Conservation (phyloP, 805 yeast species). For the Ogataea corticis region DNA sequence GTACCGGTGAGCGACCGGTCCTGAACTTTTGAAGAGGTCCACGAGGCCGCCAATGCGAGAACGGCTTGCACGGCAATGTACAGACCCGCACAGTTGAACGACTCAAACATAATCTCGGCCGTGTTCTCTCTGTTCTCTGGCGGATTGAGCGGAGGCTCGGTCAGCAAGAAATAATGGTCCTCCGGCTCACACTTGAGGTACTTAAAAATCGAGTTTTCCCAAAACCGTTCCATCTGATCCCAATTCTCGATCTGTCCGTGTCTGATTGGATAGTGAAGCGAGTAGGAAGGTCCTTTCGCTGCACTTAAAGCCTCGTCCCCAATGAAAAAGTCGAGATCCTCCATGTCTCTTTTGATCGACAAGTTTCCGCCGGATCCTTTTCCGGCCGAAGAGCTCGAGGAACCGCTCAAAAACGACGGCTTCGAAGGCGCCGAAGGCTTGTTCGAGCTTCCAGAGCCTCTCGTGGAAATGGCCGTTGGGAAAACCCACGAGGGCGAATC, state of each 20-base stretch:
- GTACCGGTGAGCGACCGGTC: conserved; percentile 98
- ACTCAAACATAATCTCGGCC: conserved; percentile 98
- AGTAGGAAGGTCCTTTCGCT: conserved; percentile 87
- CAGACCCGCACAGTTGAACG: conserved; percentile 97
- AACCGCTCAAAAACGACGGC: conserved; percentile 43
- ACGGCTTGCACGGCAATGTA: conserved; percentile 99
- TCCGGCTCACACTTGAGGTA: conserved; percentile 98
- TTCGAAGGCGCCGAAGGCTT: conserved; percentile 47
- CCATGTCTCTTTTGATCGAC: conserved; percentile 78
- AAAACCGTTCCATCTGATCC: conserved; percentile 99
- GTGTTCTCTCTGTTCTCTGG: conserved; percentile 99
- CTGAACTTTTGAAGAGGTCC: conserved; percentile 95
- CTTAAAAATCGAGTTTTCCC: conserved; percentile 97
- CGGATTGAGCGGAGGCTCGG: conserved; percentile 99
- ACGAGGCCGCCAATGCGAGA: conserved; percentile 95
- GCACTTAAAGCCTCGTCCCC: conserved; percentile 95
- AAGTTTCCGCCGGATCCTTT: conserved; percentile 42
- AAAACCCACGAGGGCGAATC: conserved; percentile 96
- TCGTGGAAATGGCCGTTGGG: conserved; percentile 94
- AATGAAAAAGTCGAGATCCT: conserved; percentile 89
- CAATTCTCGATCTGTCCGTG: conserved; percentile 99
- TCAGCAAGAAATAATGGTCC: conserved; percentile 91
- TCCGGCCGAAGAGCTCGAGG: conserved; percentile 26
- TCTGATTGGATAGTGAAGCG: conserved; percentile 86
- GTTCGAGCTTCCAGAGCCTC: conserved; percentile 43